phyloP scores from a whole-genome alignment of 1,284 basidiomycete genomes.

The Phenoliferia sp. region DNA sequence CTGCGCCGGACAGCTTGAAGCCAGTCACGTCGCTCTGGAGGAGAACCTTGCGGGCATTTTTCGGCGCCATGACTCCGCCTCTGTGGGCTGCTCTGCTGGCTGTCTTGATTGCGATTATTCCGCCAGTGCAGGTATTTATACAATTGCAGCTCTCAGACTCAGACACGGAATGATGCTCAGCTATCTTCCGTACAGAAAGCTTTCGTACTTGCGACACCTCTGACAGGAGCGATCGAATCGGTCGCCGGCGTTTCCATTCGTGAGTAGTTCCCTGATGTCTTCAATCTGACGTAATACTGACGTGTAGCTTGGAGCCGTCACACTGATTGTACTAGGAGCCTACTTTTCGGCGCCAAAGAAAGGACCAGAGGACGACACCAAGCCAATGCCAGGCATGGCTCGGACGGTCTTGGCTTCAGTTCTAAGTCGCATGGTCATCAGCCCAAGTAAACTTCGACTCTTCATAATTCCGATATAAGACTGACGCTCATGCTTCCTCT shows the following conservation, averaged over 20 bases:
- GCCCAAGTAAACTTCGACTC: not conserved
- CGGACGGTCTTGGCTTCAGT: not conserved
- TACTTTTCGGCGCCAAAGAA: not conserved
- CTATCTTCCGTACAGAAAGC: too few relatives aligned
- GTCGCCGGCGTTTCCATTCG: not conserved
- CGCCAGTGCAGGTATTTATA: not conserved
- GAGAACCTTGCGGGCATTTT: not conserved
- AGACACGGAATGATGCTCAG: not conserved
- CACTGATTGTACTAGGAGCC: not conserved
- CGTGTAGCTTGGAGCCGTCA: not conserved
- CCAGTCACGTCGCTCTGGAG: not conserved
- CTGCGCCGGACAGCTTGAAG: not conserved
- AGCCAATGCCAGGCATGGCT: not conserved
- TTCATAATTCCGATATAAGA: not conserved
- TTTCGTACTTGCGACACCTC: not conserved
- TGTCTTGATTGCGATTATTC: not conserved
- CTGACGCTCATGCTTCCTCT: not conserved
- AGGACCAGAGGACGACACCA: not conserved
- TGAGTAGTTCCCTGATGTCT: not conserved
- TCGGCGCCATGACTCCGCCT: not conserved
- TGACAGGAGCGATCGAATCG: not conserved
- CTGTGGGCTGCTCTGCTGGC: not conserved
- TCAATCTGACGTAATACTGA: not conserved
- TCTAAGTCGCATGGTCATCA: not conserved
- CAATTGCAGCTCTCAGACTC: not conserved